Percentiles rank a stretch among this genome's conserved stretches.
phyloP scores from a whole-genome alignment of 2,329 filamentous ascomycete genomes.

The Gyromitra esculenta region DNA sequence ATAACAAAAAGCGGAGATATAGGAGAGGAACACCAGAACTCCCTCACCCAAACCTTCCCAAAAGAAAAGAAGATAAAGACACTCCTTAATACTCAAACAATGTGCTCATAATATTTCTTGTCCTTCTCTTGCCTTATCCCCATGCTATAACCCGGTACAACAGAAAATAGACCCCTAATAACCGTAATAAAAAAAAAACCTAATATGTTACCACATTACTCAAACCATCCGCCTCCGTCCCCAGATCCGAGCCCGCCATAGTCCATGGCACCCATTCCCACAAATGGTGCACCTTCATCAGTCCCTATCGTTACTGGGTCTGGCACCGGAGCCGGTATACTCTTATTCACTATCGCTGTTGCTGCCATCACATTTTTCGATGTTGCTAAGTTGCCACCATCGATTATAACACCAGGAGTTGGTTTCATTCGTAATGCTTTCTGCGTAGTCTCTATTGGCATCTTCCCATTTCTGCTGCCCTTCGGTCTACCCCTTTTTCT shows the following conservation, averaged over 20 bases:
- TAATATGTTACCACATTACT: conserved; percentile 8
- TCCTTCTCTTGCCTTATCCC: not conserved
- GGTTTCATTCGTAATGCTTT: conserved; percentile 46
- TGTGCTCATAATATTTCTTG: not conserved
- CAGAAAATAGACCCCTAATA: conserved; percentile 10
- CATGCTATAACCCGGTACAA: not conserved
- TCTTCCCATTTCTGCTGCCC: conserved; percentile 53
- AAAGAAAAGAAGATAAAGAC: conserved; percentile 1
- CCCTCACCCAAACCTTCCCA: conserved; percentile 11
- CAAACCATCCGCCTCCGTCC: conserved; percentile 51
- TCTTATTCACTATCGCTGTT: conserved; percentile 15
- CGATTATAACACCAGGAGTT: not conserved
- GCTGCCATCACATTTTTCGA: not conserved
- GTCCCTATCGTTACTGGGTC: conserved; percentile 40
- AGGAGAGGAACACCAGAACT: conserved; percentile 37
- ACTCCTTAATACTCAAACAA: conserved; percentile 12
- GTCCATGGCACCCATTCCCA: conserved; percentile 45
- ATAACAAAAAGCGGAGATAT: conserved; percentile 6
- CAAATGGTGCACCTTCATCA: conserved; percentile 44
- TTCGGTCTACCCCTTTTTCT: conserved; percentile 52
- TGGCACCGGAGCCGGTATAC: conserved; percentile 9
- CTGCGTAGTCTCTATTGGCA: conserved; percentile 42
- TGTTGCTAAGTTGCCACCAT: not conserved
- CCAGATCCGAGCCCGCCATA: conserved; percentile 37
- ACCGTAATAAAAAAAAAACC: conserved; percentile 2